Evolutionary conservation across 768 basidiomycete species (phyloP), one percentile per base, ranked within the genome.

Genomic region (Terana coerulea): DNA sequence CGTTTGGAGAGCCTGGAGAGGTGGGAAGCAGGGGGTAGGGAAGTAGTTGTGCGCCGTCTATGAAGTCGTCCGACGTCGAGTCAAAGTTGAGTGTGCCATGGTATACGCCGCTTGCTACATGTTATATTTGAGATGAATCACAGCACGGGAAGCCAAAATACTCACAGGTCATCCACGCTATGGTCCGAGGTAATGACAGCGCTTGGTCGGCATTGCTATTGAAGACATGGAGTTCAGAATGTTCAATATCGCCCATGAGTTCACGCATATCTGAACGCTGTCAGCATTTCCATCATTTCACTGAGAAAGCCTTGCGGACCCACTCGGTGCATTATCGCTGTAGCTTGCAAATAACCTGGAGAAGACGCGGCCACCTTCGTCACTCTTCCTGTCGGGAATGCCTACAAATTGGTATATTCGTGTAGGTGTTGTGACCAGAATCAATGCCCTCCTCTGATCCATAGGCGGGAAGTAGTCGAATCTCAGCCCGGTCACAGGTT

Each of bases 111-210:
- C 88, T 87, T 12, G 81, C 92, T 94, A 59, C 2, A 58, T 21
- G 37, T 24, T 5, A n/a, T 26, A 9, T 34, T 51, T 51, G 42
- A 44, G 10, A 44, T 37, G 24, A 47, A 31, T 37, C 34, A 19
- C 15, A 14, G 4, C 21, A 22, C 15, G 2, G 28, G 15, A 12
- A 33, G n/a, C 4, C 4, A 11, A n/a, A n/a, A n/a, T 12, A 51
- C 81, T 58, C 49, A 91, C 95, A 83, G 43, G 92, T 95, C 74
- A 95, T 77, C 95, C 95, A 98, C 3, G 92, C 95, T 58, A 97
- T 72, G 22, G 74, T 76, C 60, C 76, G 84, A 0, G 93, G 88
- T 26, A 88, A 64, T 12, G 84, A 84, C 29, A 80, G 70, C 17
- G 80, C 79, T 68, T 88, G 83, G 58, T 81, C 81, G 17, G 88